A percentile compares a stretch with the other conserved stretches of the same genome.
These are phyloP conservation scores for Apiospora saccharicola DNA, from an alignment of 2,329 filamentous ascomycete genomes.

Conservation along the genomic window DNA sequence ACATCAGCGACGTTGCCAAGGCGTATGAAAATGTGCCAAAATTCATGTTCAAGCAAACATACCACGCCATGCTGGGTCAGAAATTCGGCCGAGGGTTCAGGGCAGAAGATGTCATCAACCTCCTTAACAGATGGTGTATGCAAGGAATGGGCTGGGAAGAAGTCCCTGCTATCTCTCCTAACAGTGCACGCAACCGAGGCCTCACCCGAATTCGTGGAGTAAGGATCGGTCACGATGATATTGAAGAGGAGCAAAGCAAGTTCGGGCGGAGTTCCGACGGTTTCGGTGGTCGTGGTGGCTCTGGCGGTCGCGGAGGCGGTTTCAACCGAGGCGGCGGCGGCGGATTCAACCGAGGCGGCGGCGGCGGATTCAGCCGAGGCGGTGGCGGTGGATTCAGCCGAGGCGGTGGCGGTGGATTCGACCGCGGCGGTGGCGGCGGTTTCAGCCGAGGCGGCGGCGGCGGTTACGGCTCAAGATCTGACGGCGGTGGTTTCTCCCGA, in stretches of 20 bases:
- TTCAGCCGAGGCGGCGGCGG: neutral
- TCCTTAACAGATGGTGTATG: slow-evolving; percentile 61
- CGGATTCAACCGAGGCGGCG: slow-evolving; percentile 6
- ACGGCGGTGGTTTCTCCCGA: neutral
- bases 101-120: slow-evolving; percentile 49
- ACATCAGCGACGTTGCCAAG: slow-evolving; percentile 52
- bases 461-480: neutral
- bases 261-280: slow-evolving; percentile 25
- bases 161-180: slow-evolving; percentile 50
- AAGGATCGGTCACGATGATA: slow-evolving; percentile 35
- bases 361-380: slow-evolving; percentile 25
- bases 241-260: neutral
- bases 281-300: slow-evolving; percentile 27
- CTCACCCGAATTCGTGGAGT: slow-evolving; percentile 37
- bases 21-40: slow-evolving; percentile 53
- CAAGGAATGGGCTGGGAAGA: slow-evolving; percentile 60
- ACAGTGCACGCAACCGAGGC: slow-evolving; percentile 37
- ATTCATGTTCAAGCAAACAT: slow-evolving; percentile 55
- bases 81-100: slow-evolving; percentile 47
- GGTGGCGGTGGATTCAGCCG: slow-evolving; percentile 21
- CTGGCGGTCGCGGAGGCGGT: slow-evolving; percentile 24
- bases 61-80: slow-evolving; percentile 64
- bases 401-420: slow-evolving; percentile 18
- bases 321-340: slow-evolving; percentile 10
- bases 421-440: neutral